These are phyloP conservation scores for Russula sp. DNA, from an alignment of 768 basidiomycete species.

Conservation along the genomic window DNA sequence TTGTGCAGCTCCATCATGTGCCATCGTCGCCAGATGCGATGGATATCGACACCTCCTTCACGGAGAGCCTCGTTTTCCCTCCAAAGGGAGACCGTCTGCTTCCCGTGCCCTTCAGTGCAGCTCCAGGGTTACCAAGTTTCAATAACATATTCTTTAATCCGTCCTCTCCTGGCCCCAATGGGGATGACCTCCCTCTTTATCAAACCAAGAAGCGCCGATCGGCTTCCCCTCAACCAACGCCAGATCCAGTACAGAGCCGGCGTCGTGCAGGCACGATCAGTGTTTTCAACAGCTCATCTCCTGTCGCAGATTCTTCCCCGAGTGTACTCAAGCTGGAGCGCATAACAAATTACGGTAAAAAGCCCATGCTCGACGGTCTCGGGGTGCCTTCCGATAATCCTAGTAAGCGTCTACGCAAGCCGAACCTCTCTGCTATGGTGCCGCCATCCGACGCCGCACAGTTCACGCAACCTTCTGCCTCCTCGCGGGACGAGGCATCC, in stretches of 20 bases:
- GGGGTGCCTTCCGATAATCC: slow-evolving; percentile 44
- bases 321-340: slow-evolving; percentile 45
- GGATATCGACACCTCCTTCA: slow-evolving; percentile 62
- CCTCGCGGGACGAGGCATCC: slow-evolving; percentile 18
- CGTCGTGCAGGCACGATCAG: slow-evolving; percentile 21
- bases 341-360: slow-evolving; percentile 38
- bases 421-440: slow-evolving; percentile 59
- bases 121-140: slow-evolving; percentile 34
- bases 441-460: slow-evolving; percentile 37
- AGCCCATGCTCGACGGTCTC: slow-evolving; percentile 48
- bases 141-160: slow-evolving; percentile 55
- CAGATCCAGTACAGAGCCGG: slow-evolving; percentile 15
- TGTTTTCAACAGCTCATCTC: slow-evolving; percentile 38
- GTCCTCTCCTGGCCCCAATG: slow-evolving; percentile 38
- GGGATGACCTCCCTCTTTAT: slow-evolving; percentile 32
- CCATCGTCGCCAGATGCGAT: slow-evolving; percentile 53
- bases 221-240: slow-evolving; percentile 27
- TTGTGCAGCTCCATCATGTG: slow-evolving; percentile 34
- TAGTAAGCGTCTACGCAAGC: slow-evolving; percentile 57
- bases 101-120: slow-evolving; percentile 26
- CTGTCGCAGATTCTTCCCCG: slow-evolving; percentile 44
- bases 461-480: slow-evolving; percentile 37
- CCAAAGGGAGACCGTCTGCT: slow-evolving; percentile 18
- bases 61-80: slow-evolving; percentile 28
- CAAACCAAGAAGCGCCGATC: slow-evolving; percentile 34